These are phyloP conservation scores for Metschnikowia lunata DNA, from an alignment of 805 yeast species.

Conservation along the genomic window DNA sequence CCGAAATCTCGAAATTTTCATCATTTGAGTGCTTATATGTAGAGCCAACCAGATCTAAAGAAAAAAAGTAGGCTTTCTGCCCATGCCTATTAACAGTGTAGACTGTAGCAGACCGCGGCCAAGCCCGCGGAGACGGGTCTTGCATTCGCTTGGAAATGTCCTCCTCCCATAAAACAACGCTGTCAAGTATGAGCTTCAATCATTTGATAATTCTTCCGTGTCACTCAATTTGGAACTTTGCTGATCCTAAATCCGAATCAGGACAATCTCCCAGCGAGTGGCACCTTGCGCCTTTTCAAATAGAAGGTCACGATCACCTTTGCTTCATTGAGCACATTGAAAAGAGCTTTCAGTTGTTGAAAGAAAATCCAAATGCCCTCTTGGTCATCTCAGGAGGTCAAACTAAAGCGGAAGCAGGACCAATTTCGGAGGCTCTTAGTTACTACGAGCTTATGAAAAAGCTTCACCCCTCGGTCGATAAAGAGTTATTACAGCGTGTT, in stretches of 20 bases:
- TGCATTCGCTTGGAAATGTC: background rate
- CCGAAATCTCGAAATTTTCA: too few species aligned
- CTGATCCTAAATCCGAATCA: conserved; percentile 16
- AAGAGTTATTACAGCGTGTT: conserved; percentile 22
- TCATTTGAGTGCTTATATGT: too few species aligned
- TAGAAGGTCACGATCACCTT: conserved; percentile 64
- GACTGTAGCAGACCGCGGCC: too few species aligned
- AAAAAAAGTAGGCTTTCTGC: too few species aligned
- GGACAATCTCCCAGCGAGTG: conserved; percentile 56
- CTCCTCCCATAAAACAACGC: background rate
- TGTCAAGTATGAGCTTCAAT: background rate
- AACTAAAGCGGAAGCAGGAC: conserved; percentile 55
- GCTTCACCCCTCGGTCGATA: conserved; percentile 15
- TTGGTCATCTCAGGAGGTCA: conserved; percentile 65
- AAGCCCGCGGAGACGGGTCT: too few species aligned
- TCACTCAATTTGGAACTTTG: conserved; percentile 54
- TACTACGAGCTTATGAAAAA: conserved; percentile 45
- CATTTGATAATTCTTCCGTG: conserved; percentile 41
- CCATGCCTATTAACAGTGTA: too few species aligned
- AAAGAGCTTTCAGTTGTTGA: conserved; percentile 36
- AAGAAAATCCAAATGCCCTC: conserved; percentile 25
- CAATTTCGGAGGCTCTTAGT: conserved; percentile 56
- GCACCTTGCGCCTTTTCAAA: conserved; percentile 64
- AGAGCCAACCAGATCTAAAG: too few species aligned
- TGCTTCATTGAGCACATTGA: conserved; percentile 60